Percentiles rank a stretch among this genome's conserved stretches.
These are phyloP conservation scores for Pleurotus sapidus DNA, from an alignment of 768 basidiomycete genomes.

Conservation along the genomic window DNA sequence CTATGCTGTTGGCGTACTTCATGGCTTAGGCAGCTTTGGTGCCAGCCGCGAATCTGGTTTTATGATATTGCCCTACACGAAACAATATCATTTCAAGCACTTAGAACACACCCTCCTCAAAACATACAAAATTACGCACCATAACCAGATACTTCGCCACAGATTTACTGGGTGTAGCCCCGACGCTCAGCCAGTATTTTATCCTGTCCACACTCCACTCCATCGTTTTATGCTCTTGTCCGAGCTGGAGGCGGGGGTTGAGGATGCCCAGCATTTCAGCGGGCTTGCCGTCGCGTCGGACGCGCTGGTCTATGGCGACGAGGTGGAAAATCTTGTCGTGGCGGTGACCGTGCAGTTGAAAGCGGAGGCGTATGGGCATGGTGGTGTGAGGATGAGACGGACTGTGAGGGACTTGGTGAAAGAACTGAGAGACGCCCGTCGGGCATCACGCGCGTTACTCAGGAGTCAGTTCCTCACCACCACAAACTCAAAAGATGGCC, in stretches of 20 bases:
- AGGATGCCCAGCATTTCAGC: conserved; percentile 86
- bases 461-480: too few relatives aligned
- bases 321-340: conserved; percentile 80
- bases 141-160: conserved; percentile 75
- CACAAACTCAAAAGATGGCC: conserved; percentile 44
- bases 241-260: conserved; percentile 59
- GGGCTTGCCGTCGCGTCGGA: conserved; percentile 79
- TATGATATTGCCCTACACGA: conserved; percentile 57
- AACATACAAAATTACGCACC: conserved; percentile 44
- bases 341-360: conserved; percentile 76
- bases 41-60: conserved; percentile 56
- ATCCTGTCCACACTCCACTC: conserved; percentile 93
- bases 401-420: conserved; percentile 2
- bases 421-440: conserved; percentile 14
- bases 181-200: conserved; percentile 83
- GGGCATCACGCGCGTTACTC: not conserved
- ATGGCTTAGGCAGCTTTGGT: conserved; percentile 21
- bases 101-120: not conserved
- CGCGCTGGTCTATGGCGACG: conserved; percentile 74
- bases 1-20: too few relatives aligned
- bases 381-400: conserved; percentile 13
- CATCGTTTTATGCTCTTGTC: conserved; percentile 63
- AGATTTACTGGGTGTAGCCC: conserved; percentile 78
- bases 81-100: not conserved
- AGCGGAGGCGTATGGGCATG: conserved; percentile 85